These are phyloP conservation scores for Mollisia scopiformis DNA, from an alignment of 2,329 filamentous ascomycete genomes.

Conservation along the genomic window DNA sequence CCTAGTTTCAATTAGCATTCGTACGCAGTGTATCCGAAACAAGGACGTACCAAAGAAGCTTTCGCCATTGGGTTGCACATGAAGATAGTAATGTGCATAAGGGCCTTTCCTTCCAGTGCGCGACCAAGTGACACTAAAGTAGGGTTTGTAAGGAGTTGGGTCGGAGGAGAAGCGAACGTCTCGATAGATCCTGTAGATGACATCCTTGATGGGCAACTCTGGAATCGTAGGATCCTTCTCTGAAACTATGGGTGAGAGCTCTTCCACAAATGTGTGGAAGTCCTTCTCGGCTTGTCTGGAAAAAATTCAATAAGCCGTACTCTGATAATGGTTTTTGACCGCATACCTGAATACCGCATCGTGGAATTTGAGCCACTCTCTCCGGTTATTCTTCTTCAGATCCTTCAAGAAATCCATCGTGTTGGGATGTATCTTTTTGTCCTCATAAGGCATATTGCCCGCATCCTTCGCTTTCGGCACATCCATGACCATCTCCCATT, in stretches of 20 bases:
- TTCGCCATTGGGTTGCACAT: slow-evolving; percentile 69
- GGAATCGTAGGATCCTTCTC: slow-evolving; percentile 81
- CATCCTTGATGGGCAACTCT: slow-evolving; percentile 82
- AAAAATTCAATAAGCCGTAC: slow-evolving; percentile 54
- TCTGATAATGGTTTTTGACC: neutral
- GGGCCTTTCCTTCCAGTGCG: slow-evolving; percentile 85
- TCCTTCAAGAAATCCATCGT: slow-evolving; percentile 61
- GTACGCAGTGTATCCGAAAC: neutral
- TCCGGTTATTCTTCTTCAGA: slow-evolving; percentile 61
- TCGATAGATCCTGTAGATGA: slow-evolving; percentile 85
- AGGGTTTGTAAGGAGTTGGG: slow-evolving; percentile 82
- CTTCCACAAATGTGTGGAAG: slow-evolving; percentile 78
- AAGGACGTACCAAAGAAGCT: slow-evolving; percentile 66
- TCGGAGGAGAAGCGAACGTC: slow-evolving; percentile 85
- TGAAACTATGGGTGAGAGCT: slow-evolving; percentile 69
- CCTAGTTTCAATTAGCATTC: slow-evolving; percentile 8
- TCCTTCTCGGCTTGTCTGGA: slow-evolving; percentile 75
- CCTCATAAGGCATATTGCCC: slow-evolving; percentile 51
- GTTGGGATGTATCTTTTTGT: slow-evolving; percentile 57
- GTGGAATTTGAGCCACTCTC: slow-evolving; percentile 61
- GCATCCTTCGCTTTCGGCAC: slow-evolving; percentile 45
- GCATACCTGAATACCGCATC: slow-evolving; percentile 16
- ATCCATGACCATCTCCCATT: slow-evolving; percentile 40
- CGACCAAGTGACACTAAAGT: slow-evolving; percentile 84
- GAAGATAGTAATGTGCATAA: slow-evolving; percentile 88